Percentiles rank a stretch among this genome's conserved stretches.
These are phyloP conservation scores for Cordia subcordata DNA, from an alignment of 257 asterid genomes.

Conservation along the genomic window DNA sequence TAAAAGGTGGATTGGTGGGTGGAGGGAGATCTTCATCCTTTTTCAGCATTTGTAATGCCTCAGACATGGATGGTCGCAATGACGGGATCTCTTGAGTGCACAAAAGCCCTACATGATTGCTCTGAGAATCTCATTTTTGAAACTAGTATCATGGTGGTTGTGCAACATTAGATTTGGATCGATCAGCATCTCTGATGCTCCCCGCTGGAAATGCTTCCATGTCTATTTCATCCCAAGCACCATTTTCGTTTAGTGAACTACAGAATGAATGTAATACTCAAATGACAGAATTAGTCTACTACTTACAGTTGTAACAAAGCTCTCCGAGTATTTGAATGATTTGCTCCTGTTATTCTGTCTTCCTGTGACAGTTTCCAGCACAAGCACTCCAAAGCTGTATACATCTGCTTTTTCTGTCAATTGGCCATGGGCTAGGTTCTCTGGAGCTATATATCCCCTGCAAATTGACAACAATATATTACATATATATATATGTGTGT, in stretches of 20 bases:
- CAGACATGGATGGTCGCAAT: conserved; percentile 63
- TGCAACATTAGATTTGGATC: conserved; percentile 57
- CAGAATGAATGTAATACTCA: not conserved
- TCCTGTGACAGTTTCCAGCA: conserved; percentile 50
- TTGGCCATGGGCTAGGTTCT: conserved; percentile 56
- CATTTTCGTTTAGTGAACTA: not conserved
- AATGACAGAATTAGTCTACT: not conserved
- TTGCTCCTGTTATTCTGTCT: conserved; percentile 34
- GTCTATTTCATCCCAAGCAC: conserved; percentile 23
- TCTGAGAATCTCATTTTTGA: conserved; percentile 38
- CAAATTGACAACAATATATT: not conserved
- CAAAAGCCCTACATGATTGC: conserved; percentile 64
- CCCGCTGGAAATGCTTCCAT: conserved; percentile 63
- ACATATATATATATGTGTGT: too few species aligned
- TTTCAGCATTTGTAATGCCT: conserved; percentile 54
- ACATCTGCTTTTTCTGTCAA: conserved; percentile 70
- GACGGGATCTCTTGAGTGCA: conserved; percentile 61
- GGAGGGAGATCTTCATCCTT: conserved; percentile 55
- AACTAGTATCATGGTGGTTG: conserved; percentile 26
- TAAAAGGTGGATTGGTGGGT: conserved; percentile 66
- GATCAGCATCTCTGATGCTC: conserved; percentile 41
- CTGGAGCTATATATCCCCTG: conserved; percentile 87
- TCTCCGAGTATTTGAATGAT: conserved; percentile 33
- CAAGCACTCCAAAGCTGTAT: conserved; percentile 61
- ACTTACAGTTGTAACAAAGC: conserved; percentile 27